Evolutionary conservation across 2,329 filamentous ascomycete genomes (phyloP).

Genomic region (Phyllosticta capitalensis): DNA sequence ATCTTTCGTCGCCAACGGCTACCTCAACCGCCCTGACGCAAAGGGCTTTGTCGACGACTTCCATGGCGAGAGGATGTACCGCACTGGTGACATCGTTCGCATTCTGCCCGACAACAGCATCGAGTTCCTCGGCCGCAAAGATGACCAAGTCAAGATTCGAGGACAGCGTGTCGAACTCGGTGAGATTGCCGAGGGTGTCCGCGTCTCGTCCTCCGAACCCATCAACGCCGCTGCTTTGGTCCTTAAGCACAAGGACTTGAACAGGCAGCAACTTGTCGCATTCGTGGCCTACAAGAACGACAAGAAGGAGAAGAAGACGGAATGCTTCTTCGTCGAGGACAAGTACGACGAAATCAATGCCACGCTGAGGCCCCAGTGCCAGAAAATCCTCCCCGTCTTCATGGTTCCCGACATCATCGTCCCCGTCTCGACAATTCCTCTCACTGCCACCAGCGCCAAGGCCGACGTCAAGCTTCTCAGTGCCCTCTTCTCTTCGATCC

Average conservation of each 20-base stretch:
- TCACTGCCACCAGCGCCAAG: conserved; percentile 26
- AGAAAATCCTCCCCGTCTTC: conserved; percentile 23
- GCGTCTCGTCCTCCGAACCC: conserved; percentile 22
- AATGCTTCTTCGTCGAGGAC: conserved; percentile 13
- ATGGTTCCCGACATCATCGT: conserved; percentile 35
- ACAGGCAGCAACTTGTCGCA: conserved; percentile 1
- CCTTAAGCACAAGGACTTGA: conserved; percentile 6
- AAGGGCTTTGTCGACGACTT: conserved; percentile 14
- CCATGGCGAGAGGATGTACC: conserved; percentile 12
- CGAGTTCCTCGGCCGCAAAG: conserved; percentile 15
- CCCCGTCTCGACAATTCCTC: conserved; percentile 27
- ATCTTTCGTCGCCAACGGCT: conserved; percentile 13
- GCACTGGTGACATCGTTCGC: conserved; percentile 14
- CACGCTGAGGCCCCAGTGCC: conserved; percentile 11
- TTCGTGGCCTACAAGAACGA: conserved; percentile 13
- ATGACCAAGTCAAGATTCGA: conserved; percentile 23
- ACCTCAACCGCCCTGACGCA: conserved; percentile 21
- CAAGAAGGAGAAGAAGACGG: conserved; percentile 12
- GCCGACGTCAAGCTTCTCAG: conserved; percentile 24
- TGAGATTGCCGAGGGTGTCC: conserved; percentile 26
- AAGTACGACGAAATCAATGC: conserved; percentile 12
- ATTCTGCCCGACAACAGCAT: conserved; percentile 14
- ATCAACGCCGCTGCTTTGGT: conserved; percentile 3
- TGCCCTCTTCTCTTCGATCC: conserved; percentile 19
- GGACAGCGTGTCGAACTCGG: conserved; percentile 33